Evolutionary conservation across 352 stramenopile species (phyloP), one percentile per base, ranked within the genome.

Genomic region (Pythium folliculosum): DNA sequence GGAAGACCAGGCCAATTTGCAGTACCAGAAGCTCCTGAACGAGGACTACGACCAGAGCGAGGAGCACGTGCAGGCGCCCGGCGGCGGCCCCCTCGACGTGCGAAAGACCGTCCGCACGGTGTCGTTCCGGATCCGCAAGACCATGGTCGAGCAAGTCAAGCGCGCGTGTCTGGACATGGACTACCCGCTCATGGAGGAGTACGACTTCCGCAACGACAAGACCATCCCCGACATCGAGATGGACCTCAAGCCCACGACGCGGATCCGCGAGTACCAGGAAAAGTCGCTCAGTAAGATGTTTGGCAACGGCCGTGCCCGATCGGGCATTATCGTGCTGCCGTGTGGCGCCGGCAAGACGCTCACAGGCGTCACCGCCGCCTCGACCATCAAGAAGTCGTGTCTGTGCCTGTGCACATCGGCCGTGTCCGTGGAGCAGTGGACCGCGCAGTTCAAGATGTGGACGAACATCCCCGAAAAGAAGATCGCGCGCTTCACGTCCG

Each of bases 101-200:
- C 77, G 86, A 21, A 90, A 89, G 63, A 94, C 84, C 0, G 82
- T 94, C 32, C 84, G 82, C 59, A 94, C 86, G 0, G 86, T 94
- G 56, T 92, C 84, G 44, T 92, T 94, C 55, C 88, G 89, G 66
- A 91, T 92, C 63, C 83, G 84, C 30, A 94, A 94, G 67, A 89
- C 75, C 10, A 90, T 93, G 69, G 95, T 98, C 21, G 91, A 98
- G 75, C 84, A 97, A 53, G 96, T 99, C 17, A 99, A 99, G 80
- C 83, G 92, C 58, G 90, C 92, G 37, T 97, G 96, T 77, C 77
- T 98, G 65, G 84, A 99, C 72, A 89, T 98, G 78, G 92, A 98
- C 68, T 99, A 99, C 81, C 97, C 98, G 45, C 83, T 99, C 13
- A 99, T 99, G 96, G 97, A 99, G 67, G 98, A 99, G 83, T 99